phyloP scores from a whole-genome alignment of 1,284 basidiomycete species.

The Kalmanozyma brasiliensis region DNA sequence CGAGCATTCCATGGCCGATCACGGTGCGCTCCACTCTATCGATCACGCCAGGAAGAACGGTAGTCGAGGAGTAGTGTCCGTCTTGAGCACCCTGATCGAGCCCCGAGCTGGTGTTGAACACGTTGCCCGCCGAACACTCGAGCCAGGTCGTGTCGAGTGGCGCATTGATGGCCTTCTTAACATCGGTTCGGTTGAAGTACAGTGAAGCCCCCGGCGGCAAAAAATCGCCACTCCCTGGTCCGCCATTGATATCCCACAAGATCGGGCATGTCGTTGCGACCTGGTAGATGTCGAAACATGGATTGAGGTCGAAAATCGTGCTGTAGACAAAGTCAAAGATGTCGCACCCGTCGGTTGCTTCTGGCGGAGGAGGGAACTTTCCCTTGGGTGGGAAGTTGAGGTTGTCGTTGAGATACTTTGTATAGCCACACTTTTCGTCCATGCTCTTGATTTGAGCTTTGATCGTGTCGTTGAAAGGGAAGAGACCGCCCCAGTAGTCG shows the following conservation, averaged over 20 bases:
- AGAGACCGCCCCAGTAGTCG: conserved; percentile 31
- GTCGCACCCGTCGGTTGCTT: conserved; percentile 25
- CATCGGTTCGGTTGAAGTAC: conserved; percentile 49
- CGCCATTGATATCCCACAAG: conserved; percentile 35
- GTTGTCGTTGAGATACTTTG: conserved; percentile 51
- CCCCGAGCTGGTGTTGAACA: conserved; percentile 43
- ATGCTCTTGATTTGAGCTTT: conserved; percentile 28
- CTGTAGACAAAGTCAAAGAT: conserved; percentile 30
- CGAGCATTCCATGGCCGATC: conserved; percentile 59
- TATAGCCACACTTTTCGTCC: conserved; percentile 53
- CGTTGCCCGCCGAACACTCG: conserved; percentile 38
- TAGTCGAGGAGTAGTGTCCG: conserved; percentile 18
- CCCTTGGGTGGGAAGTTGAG: conserved; percentile 62
- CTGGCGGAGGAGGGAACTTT: conserved; percentile 38
- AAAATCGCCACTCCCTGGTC: conserved; percentile 24
- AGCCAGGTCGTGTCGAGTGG: conserved; percentile 42
- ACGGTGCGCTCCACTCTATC: conserved; percentile 52
- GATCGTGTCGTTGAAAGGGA: conserved; percentile 46
- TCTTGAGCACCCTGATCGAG: conserved; percentile 26
- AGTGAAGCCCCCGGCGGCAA: conserved; percentile 20
- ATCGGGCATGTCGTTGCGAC: conserved; percentile 37
- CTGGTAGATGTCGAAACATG: conserved; percentile 49
- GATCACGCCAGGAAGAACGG: conserved; percentile 54
- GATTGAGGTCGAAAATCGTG: conserved; percentile 40
- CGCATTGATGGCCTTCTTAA: conserved; percentile 61